Evolutionary conservation across 306 rosid genomes (phyloP), one percentile per base, ranked within the genome.

Genomic region (Fragaria ananassa): DNA sequence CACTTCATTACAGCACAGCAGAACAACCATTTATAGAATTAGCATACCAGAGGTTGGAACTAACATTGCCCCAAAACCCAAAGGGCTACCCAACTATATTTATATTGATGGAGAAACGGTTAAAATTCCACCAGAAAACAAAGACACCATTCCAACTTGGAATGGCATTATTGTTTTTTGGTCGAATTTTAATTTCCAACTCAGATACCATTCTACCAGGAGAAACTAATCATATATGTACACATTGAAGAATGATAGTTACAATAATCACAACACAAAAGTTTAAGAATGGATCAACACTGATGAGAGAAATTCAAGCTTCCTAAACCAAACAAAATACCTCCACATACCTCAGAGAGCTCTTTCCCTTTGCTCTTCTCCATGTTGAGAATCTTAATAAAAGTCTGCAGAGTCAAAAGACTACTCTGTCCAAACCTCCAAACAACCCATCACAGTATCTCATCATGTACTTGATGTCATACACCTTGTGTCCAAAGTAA

Each of bases 371-470:
- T 27, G 34, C 11, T 61, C 27, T 61, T 61, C 39, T 61, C 66
- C 19, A 13, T 4, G 3, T 23, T 10, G 14, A 72, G 76, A 25
- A 61, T 27, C 53, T 41, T 57, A 14, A 41, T 1, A 41, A 54
- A 72, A 0, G 67, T 72, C 9, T 72, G 76, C 15, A 42, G 18
- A 7, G 67, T 72, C 67, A 72, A 13, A 2, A 72, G 66, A 8
- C 76, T 72, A 72, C 76, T 1, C 17, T 72, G 7, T 72, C 67
- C 45, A 72, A 57, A 0, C 76, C 76, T 3, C 76, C 76, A 57
- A 56, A 23, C 29, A 72, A 29, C 17, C 39, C 53, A 12, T 10
- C 39, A 56, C 53, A 72, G 17, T 0, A 4, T 21, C 21, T 56
- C 6, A 56, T 39, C 76, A 54, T 56, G 25, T 25, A 13, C 18